These are phyloP conservation scores for Pseudogymnoascus sp. DNA, from an alignment of 2,329 filamentous ascomycete species.

Conservation along the genomic window DNA sequence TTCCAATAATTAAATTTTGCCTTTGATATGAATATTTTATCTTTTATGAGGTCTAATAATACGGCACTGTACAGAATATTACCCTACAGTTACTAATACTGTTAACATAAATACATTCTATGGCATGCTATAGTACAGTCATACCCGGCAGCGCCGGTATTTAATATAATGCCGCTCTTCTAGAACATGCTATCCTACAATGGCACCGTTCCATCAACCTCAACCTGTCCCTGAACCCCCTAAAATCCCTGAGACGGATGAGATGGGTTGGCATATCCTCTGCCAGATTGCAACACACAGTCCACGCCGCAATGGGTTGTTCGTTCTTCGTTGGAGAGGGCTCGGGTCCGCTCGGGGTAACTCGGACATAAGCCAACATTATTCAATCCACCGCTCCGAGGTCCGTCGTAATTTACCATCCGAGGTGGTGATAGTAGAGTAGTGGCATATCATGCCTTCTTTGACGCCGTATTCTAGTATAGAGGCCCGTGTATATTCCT, in stretches of 20 bases:
- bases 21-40: background rate
- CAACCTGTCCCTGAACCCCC: background rate
- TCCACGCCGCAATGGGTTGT: background rate
- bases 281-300: background rate
- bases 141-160: background rate
- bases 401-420: background rate
- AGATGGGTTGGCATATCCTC: background rate
- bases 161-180: background rate
- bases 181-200: background rate
- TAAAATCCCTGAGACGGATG: background rate
- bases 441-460: background rate
- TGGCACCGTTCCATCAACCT: background rate
- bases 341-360: background rate
- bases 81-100: background rate
- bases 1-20: background rate
- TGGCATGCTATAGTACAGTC: slow-evolving; percentile 2
- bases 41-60: background rate
- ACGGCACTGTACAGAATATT: background rate
- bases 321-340: background rate
- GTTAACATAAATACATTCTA: background rate
- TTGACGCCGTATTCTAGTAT: background rate
- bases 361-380: background rate
- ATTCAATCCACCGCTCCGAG: background rate
- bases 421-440: background rate
- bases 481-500: background rate